phyloP scores from a whole-genome alignment of 345 rosid species.

The Rhodamnia argentea region DNA sequence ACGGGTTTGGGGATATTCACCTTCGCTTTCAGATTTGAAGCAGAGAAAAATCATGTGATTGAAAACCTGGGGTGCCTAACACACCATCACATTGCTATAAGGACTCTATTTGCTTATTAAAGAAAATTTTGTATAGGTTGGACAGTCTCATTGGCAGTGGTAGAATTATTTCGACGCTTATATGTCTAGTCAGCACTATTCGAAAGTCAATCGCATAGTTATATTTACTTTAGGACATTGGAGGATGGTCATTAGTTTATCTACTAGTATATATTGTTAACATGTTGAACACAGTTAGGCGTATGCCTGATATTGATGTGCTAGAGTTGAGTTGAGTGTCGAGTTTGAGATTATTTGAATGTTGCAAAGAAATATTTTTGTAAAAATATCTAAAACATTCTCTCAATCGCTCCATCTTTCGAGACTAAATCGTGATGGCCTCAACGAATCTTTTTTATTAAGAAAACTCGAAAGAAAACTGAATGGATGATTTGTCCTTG shows the following conservation, averaged over 20 bases:
- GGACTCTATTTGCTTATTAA: too few species aligned
- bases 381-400: background rate
- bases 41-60: background rate
- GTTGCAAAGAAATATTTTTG: background rate
- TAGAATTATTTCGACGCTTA: too few species aligned
- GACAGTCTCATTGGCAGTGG: too few species aligned
- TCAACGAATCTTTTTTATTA: background rate
- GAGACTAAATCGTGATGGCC: background rate
- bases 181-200: too few species aligned
- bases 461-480: background rate
- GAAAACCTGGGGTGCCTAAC: background rate
- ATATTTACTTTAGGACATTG: background rate
- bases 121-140: too few species aligned
- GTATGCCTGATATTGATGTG: background rate
- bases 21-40: background rate
- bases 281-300: background rate
- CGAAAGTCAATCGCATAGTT: too few species aligned
- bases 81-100: background rate
- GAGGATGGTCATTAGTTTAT: background rate
- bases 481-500: background rate
- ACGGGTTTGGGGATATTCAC: background rate
- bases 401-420: background rate
- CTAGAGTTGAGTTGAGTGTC: background rate
- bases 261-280: background rate
- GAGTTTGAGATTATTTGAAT: background rate